Percentiles rank a stretch among this genome's conserved stretches.
These are phyloP conservation scores for Nitzschia inconspicua DNA, from an alignment of 108 stramenopile species.

Conservation along the genomic window DNA sequence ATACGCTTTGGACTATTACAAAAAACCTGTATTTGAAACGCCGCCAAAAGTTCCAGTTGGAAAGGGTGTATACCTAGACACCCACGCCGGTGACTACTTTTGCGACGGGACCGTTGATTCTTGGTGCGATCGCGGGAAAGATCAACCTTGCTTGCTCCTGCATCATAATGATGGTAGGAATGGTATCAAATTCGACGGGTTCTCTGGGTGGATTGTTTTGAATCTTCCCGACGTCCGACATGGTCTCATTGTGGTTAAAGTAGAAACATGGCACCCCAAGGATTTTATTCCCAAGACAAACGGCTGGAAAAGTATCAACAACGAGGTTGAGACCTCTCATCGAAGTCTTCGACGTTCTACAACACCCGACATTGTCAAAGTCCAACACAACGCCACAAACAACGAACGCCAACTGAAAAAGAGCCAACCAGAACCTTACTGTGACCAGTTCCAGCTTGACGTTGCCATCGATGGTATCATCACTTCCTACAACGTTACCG, in stretches of 20 bases:
- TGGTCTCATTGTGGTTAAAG: slow-evolving; percentile 56
- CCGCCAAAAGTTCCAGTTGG: slow-evolving; percentile 20
- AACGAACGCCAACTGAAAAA: slow-evolving; percentile 1
- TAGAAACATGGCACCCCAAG: slow-evolving; percentile 30
- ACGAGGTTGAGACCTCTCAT: too few species aligned
- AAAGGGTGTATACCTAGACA: slow-evolving; percentile 18
- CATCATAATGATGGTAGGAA: slow-evolving; percentile 61
- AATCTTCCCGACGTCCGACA: slow-evolving; percentile 39
- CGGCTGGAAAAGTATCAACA: slow-evolving; percentile 29
- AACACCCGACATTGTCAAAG: not conserved
- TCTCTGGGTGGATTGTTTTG: slow-evolving; percentile 64
- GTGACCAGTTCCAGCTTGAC: slow-evolving; percentile 53
- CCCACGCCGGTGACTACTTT: slow-evolving; percentile 33
- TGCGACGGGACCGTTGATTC: slow-evolving; percentile 64
- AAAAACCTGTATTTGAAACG: not conserved
- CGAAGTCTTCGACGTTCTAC: not conserved
- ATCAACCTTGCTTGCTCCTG: slow-evolving; percentile 43
- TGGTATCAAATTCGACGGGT: slow-evolving; percentile 31
- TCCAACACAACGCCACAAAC: not conserved
- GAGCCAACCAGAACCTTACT: slow-evolving; percentile 7
- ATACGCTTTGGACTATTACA: slow-evolving; percentile 1
- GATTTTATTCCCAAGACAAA: not conserved
- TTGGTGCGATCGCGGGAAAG: slow-evolving; percentile 38
- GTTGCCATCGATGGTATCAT: slow-evolving; percentile 55
- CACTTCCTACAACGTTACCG: slow-evolving; percentile 26